phyloP scores from a whole-genome alignment of 2,329 filamentous ascomycete genomes.

The Daldinia eschscholtzii region DNA sequence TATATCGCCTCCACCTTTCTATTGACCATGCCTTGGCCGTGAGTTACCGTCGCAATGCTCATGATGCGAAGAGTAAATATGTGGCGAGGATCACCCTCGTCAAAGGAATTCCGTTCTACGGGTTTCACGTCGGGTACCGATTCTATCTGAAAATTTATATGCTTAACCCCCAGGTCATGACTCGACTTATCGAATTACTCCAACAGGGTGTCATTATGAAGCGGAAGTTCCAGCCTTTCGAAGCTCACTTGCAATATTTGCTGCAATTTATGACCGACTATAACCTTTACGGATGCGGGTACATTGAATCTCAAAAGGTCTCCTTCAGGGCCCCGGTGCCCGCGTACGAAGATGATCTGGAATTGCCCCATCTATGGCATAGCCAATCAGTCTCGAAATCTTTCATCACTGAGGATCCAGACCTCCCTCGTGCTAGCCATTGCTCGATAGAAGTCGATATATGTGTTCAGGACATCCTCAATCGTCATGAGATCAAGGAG shows the following conservation, averaged over 20 bases:
- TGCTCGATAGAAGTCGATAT: slow-evolving; percentile 93
- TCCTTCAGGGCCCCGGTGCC: slow-evolving; percentile 83
- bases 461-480: slow-evolving; percentile 87
- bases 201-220: slow-evolving; percentile 90
- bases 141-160: slow-evolving; percentile 96
- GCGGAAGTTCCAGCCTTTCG: slow-evolving; percentile 87
- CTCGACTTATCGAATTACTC: slow-evolving; percentile 86
- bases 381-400: slow-evolving; percentile 74
- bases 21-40: slow-evolving; percentile 91
- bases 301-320: slow-evolving; percentile 79
- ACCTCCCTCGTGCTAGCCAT: slow-evolving; percentile 83
- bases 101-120: slow-evolving; percentile 96
- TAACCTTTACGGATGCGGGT: slow-evolving; percentile 94
- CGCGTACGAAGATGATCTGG: slow-evolving; percentile 70
- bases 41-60: slow-evolving; percentile 82
- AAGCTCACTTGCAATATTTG: slow-evolving; percentile 92
- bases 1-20: slow-evolving; percentile 82
- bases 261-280: slow-evolving; percentile 99
- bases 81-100: slow-evolving; percentile 92
- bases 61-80: slow-evolving; percentile 75
- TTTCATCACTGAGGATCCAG: slow-evolving; percentile 70
- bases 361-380: slow-evolving; percentile 81
- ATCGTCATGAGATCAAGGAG: slow-evolving; percentile 79
- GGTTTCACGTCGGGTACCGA: slow-evolving; percentile 91
- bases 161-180: slow-evolving; percentile 87